Evolutionary conservation across 2,329 filamentous ascomycete genomes (phyloP), one percentile per base, ranked within the genome.

Genomic region (Colletotrichum godetiae): DNA sequence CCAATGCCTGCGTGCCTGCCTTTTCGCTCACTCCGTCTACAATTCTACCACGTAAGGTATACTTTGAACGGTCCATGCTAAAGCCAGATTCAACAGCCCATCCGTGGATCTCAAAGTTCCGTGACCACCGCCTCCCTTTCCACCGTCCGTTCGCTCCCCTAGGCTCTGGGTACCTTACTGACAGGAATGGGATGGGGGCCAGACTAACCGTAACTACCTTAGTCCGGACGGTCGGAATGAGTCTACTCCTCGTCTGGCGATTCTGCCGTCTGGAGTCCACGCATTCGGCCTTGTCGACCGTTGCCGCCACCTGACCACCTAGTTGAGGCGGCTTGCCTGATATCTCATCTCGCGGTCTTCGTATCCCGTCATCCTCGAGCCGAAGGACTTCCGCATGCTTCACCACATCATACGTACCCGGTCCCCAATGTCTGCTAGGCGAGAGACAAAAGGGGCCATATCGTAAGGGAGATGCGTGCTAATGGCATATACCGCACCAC

Each of bases 161-260:
- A 31, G 31, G 33, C 29, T 46, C 31, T 42, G 27, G 52, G 42
- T 33, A 33, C 31, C 67, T 35, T 55, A 56, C 19, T 27, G 60
- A 68, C 42, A 42, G 35, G 53, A 55, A 64, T 31, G 59, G 35
- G 27, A 67, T 69, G 35, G 24, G 65, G 55, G 56, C 49, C 58
- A 33, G 56, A 58, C 58, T 62, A 31, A 31, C 37, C 11, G 15
- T 22, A 37, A 13, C 19, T 62, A 52, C 37, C 59, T 49, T 72
- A 52, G 66, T 19, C 57, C 59, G 64, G 65, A 53, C 53, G 58
- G 65, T 68, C 58, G 53, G 27, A 59, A 63, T 52, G 52, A 72
- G 65, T 72, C 66, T 63, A 69, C 55, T 42, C 69, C 69, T 22
- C 52, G 66, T 69, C 59, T 64, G 55, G 66, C 42, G 42, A 58